Percentiles rank a stretch among this genome's conserved stretches.
phyloP scores from a whole-genome alignment of 768 basidiomycete genomes.

The Phylloporus sp. region DNA sequence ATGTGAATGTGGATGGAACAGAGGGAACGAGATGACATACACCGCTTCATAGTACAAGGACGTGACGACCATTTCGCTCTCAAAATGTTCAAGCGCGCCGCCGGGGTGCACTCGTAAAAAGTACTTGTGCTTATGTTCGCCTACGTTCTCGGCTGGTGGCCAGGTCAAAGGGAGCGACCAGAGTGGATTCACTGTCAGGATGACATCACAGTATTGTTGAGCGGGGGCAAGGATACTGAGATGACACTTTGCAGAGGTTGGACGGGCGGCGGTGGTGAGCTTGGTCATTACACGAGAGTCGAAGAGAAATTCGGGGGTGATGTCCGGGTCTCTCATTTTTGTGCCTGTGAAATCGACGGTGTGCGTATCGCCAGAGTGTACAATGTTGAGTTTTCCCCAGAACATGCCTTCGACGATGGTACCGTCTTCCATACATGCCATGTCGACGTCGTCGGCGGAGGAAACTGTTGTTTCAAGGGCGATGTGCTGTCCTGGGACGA shows the following conservation, averaged over 20 bases:
- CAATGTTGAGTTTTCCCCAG: slow-evolving; percentile 83
- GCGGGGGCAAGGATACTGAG: slow-evolving; percentile 68
- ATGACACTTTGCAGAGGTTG: slow-evolving; percentile 70
- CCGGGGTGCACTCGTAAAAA: slow-evolving; percentile 81
- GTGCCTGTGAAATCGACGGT: slow-evolving; percentile 81
- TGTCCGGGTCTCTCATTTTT: slow-evolving; percentile 58
- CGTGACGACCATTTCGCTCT: slow-evolving; percentile 73
- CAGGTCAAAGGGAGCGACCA: slow-evolving; percentile 76
- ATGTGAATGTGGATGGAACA: background rate
- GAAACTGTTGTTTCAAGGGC: slow-evolving; percentile 74
- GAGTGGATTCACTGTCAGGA: slow-evolving; percentile 60
- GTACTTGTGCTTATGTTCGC: slow-evolving; percentile 72
- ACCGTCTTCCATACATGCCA: slow-evolving; percentile 89
- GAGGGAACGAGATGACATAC: slow-evolving; percentile 39
- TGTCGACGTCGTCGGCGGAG: slow-evolving; percentile 79
- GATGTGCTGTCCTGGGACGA: slow-evolving; percentile 72
- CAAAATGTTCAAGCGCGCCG: slow-evolving; percentile 83
- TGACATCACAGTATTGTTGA: slow-evolving; percentile 76
- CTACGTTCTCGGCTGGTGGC: slow-evolving; percentile 68
- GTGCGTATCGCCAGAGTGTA: slow-evolving; percentile 73
- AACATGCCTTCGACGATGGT: slow-evolving; percentile 80
- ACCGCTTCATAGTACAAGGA: slow-evolving; percentile 82
- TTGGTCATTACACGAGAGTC: slow-evolving; percentile 76
- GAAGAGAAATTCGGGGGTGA: slow-evolving; percentile 63
- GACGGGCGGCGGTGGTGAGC: slow-evolving; percentile 69